Percentiles rank a stretch among this genome's conserved stretches.
These are phyloP conservation scores for Globisporangium mamillatum DNA, from an alignment of 352 stramenopile genomes.

Conservation along the genomic window DNA sequence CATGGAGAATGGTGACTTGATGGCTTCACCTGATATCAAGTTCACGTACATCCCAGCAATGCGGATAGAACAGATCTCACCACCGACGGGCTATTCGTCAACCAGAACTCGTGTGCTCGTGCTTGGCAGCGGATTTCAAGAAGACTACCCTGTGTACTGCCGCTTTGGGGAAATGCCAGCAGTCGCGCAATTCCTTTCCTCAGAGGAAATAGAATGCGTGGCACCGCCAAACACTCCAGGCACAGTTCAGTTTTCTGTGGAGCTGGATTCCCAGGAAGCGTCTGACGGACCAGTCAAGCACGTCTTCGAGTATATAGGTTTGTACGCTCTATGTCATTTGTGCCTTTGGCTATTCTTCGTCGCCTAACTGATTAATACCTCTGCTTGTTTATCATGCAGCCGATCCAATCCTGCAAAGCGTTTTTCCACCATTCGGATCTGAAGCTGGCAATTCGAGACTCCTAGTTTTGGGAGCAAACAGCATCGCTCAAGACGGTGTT, in stretches of 20 bases:
- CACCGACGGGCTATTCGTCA: constrained; percentile 1
- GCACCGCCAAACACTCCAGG: constrained; percentile 4
- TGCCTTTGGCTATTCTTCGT: background rate
- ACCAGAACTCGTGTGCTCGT: constrained; percentile 3
- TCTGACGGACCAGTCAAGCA: background rate
- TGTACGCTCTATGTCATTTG: background rate
- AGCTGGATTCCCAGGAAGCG: background rate
- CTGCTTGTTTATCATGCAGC: background rate
- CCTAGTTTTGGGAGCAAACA: constrained; percentile 6
- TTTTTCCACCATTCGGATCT: constrained; percentile 13
- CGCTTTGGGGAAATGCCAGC: background rate
- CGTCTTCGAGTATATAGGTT: constrained; percentile 18
- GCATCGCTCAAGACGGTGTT: constrained; percentile 9
- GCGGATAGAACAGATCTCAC: background rate
- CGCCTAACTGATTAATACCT: background rate
- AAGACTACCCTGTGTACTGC: background rate
- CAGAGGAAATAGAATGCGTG: background rate
- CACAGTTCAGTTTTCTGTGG: background rate
- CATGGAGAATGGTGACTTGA: background rate
- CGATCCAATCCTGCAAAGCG: constrained; percentile 9
- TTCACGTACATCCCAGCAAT: constrained; percentile 7
- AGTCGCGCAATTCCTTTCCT: constrained; percentile 7
- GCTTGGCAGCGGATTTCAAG: constrained; percentile 6
- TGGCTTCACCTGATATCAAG: constrained; percentile 2
- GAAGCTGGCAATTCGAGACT: constrained; percentile 2